Evolutionary conservation across 2,329 filamentous ascomycete genomes (phyloP).

Genomic region (Chaetomiaceae sp.): DNA sequence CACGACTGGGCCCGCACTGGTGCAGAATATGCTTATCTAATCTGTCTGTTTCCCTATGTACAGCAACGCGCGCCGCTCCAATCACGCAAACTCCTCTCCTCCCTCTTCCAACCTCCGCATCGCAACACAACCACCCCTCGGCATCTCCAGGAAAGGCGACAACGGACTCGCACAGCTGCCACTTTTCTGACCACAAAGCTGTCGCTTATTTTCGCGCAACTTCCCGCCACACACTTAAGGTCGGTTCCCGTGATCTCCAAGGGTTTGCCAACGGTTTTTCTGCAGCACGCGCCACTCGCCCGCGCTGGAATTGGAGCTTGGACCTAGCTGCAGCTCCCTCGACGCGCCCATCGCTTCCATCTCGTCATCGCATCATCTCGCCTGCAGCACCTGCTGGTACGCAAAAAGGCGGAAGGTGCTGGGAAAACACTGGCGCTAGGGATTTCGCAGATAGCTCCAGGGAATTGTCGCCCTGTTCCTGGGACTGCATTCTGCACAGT

Average conservation of each 20-base stretch:
- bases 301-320: constrained; percentile 14
- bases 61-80: constrained; percentile 7
- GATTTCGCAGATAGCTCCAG: constrained; percentile 17
- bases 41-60: constrained; percentile 6
- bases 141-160: background rate
- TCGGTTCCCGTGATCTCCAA: background rate
- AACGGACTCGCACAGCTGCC: background rate
- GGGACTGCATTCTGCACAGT: constrained; percentile 15
- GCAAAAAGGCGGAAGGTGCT: constrained; percentile 6
- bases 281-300: constrained; percentile 7
- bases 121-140: constrained; percentile 15
- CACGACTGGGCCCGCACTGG: no score
- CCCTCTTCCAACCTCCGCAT: constrained; percentile 28
- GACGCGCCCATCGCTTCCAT: constrained; percentile 2
- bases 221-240: no score
- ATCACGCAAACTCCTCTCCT: constrained; percentile 26
- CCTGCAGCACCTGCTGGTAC: background rate
- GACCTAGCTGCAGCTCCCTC: constrained; percentile 8
- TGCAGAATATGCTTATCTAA: constrained; percentile 24
- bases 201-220: background rate
- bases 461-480: constrained; percentile 10
- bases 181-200: background rate
- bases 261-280: background rate
- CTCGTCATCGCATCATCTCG: background rate
- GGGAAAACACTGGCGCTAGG: constrained; percentile 9